A percentile compares a stretch with the other conserved stretches of the same genome.
Evolutionary conservation across 805 yeast genomes (phyloP).

Genomic region (Pichia thaimueangensis): DNA sequence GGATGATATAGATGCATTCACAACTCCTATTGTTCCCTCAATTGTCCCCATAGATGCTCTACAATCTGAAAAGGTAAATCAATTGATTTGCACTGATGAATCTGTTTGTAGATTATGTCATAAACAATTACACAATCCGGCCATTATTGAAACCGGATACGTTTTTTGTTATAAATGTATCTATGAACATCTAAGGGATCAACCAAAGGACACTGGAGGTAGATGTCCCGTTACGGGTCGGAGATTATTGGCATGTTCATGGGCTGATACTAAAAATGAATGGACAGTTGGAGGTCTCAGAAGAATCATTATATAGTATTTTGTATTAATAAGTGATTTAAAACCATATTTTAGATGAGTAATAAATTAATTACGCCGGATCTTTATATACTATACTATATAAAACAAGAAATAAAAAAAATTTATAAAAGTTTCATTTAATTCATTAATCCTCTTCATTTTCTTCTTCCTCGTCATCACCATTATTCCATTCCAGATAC

Average conservation of each 20-base stretch:
- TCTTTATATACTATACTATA: conserved; percentile 43
- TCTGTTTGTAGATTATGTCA: conserved; percentile 64
- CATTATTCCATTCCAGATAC: conserved; percentile 81
- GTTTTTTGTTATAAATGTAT: conserved; percentile 89
- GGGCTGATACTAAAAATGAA: conserved; percentile 46
- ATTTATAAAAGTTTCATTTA: not conserved
- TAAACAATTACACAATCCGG: conserved; percentile 63
- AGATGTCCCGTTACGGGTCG: conserved; percentile 81
- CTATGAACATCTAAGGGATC: conserved; percentile 50
- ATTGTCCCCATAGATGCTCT: conserved; percentile 4
- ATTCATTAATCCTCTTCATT: conserved; percentile 22
- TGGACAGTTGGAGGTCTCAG: conserved; percentile 78
- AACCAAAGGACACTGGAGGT: conserved; percentile 46
- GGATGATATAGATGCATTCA: conserved; percentile 26
- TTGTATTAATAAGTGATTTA: not conserved
- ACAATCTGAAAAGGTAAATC: conserved; percentile 12
- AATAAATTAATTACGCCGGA: no score
- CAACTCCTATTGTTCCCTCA: conserved; percentile 7
- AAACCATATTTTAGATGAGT: no score
- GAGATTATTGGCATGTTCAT: conserved; percentile 63
- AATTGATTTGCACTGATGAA: conserved; percentile 25
- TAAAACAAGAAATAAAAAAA: not conserved
- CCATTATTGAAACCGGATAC: conserved; percentile 85
- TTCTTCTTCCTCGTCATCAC: conserved; percentile 39
- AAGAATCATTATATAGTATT: conserved; percentile 51